Evolutionary conservation across 208 protist species (phyloP), one percentile per base, ranked within the genome.

Genomic region (Crithidia fasciculata): DNA sequence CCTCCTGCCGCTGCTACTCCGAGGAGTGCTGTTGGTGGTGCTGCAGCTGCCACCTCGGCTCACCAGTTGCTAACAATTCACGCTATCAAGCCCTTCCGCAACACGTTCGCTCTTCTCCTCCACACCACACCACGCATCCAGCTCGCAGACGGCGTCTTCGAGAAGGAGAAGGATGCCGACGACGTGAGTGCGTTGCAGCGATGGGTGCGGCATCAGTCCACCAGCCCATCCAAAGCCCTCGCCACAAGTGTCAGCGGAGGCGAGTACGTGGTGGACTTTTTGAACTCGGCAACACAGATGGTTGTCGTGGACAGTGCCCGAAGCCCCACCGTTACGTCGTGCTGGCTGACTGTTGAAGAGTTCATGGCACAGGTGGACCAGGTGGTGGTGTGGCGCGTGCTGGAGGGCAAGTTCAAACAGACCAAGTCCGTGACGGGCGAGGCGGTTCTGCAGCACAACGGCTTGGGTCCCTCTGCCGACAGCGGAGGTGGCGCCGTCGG

Each of bases 281-380:
- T 28, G 36, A 28, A 5, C 13, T 19, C 47, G 9, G 52, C 28
- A 13, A 64, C 39, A 5, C 19, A 64, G 49, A 67, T 74, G 71
- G 45, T 82, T 52, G 28, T 69, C 52, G 39, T 75, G 39, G 75
- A 80, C 60, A 54, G 50, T 54, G 45, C 39, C 5, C 43, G 62
- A 44, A 65, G 55, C n/a, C 19, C 67, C 2, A 77, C 83, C 7
- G 62, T 87, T 15, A 69, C 66, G 15, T 62, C 69, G 39, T 80
- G 64, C 49, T 96, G 92, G 92, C 74, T 93, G 9, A 96, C 89
- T 4, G 61, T 94, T 60, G 88, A 93, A 72, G 92, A 94, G 63
- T 83, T 96, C 18, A 69, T 78, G 55, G 69, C 80, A 2, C 49
- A 69, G 16, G 69, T 96, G 64, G 81, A 91, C 18, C 52, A 68